Conservation (phyloP, 176 grass and related monocot genomes). For the Oryza meyeriana region DNA sequence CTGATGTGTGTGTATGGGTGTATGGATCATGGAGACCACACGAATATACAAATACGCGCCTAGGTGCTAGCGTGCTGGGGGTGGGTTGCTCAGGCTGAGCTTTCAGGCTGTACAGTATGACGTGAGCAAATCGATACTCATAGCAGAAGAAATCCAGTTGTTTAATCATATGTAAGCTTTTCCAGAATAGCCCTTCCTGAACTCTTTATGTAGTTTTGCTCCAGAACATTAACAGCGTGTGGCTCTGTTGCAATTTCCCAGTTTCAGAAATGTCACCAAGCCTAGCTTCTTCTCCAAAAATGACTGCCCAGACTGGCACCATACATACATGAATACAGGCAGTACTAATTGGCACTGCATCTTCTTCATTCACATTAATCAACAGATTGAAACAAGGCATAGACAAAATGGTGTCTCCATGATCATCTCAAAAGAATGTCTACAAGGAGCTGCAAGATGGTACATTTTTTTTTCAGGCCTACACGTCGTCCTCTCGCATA, state of each 20-base stretch:
- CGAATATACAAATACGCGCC: neutral
- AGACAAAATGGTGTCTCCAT: neutral
- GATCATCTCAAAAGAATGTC: conserved; percentile 38
- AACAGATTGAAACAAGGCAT: neutral
- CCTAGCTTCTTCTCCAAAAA: neutral
- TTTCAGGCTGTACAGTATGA: neutral
- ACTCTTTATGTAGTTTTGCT: neutral
- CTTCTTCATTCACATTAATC: neutral
- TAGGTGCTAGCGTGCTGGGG: neutral
- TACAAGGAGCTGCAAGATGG: neutral
- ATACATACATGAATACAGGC: neutral
- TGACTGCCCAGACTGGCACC: no score
- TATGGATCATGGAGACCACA: conserved; percentile 39
- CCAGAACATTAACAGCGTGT: neutral
- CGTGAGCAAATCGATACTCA: neutral
- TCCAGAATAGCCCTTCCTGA: neutral
- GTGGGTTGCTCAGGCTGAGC: neutral
- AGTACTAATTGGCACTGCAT: neutral
- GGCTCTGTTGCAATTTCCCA: neutral
- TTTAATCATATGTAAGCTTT: no score
- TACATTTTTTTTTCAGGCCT: conserved; percentile 23
- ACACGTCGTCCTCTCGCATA: conserved; percentile 56
- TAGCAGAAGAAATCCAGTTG: neutral
- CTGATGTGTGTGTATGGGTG: neutral
- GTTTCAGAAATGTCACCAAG: neutral